Base-by-base conservation (phyloP, 2,329 filamentous ascomycete genomes). In the Colletotrichum cereale region DNA sequence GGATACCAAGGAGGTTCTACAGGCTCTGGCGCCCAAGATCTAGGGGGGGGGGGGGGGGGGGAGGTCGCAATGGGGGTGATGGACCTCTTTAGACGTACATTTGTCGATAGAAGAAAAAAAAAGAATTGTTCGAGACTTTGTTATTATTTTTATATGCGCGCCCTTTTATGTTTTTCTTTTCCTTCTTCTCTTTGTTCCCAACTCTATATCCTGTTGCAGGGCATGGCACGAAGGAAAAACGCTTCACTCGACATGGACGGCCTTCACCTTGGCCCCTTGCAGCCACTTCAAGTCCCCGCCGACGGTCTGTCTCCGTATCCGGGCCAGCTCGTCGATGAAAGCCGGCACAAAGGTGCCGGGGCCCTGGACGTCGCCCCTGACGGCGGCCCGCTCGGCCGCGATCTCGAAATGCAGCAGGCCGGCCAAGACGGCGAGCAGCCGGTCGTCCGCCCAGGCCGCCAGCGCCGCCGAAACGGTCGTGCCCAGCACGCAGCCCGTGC, bases 331-430 rank as follows among this genome's bases (percentile, higher is more conserved):
- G 76, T 98, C 96, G 52, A 98, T 83, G 77, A 98, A 95, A 0
- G 91, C 91, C 0, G 94, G 92, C 16, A 97, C 90, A 83, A 98
- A 98, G 0, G 91, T 94, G 0, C 96, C 96, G 0, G 96, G 95
- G 0, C 96, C 96, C 70, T 85, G 86, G 3, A 96, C 93, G 73
- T 91, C 87, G 0, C 83, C 70, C 63, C 89, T 84, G 77, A 88
- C 88, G 0, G 93, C 93, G 0, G 90, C 90, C 62, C 84, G 82
- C 82, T 96, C 92, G 0, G 94, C 93, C 1, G 90, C 89, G 29
- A 89, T 83, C 79, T 96, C 95, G 78, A 92, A 98, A 79, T 94
- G 88, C 74, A 96, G 80, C 24, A 97, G 82, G 0, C 87, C 95
- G 0, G 94, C 90, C 1, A 97, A 79, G 0, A 91, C 89, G 5